A percentile compares a stretch with the other conserved stretches of the same genome.
Evolutionary conservation across 768 basidiomycete species (phyloP).

Genomic region (Collybia sordida): DNA sequence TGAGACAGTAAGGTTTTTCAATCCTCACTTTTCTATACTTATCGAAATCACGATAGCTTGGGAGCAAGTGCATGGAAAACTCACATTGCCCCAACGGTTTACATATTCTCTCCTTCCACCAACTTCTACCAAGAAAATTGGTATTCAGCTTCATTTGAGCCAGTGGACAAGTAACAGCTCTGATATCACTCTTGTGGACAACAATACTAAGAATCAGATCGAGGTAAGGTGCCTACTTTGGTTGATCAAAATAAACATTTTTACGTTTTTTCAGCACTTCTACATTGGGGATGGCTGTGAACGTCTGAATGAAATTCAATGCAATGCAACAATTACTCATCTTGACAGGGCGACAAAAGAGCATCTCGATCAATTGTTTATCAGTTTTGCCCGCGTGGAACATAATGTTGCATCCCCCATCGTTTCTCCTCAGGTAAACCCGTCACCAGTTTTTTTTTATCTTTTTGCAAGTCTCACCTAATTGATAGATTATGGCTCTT

Average conservation of each 20-base stretch:
- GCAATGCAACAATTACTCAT: slow-evolving; percentile 38
- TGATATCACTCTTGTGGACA: slow-evolving; percentile 44
- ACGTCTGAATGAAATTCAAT: slow-evolving; percentile 38
- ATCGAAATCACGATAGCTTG: too few relatives aligned
- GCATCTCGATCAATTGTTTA: slow-evolving; percentile 42
- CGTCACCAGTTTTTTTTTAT: neutral
- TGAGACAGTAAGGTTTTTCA: slow-evolving; percentile 30
- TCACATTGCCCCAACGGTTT: slow-evolving; percentile 50
- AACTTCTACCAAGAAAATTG: slow-evolving; percentile 36
- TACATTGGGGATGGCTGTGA: slow-evolving; percentile 35
- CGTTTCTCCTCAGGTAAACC: slow-evolving; percentile 34
- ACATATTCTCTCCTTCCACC: slow-evolving; percentile 39
- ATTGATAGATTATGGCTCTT: slow-evolving; percentile 40
- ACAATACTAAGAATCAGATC: slow-evolving; percentile 30
- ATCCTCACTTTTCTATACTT: too few relatives aligned
- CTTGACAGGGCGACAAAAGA: slow-evolving; percentile 36
- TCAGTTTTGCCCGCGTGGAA: slow-evolving; percentile 46
- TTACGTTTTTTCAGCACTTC: slow-evolving; percentile 34
- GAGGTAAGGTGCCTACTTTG: slow-evolving; percentile 29
- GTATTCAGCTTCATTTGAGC: slow-evolving; percentile 40
- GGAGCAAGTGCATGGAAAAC: slow-evolving; percentile 52
- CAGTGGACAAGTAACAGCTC: slow-evolving; percentile 51
- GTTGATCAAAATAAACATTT: neutral
- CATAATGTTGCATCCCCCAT: slow-evolving; percentile 31
- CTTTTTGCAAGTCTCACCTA: neutral